Evolutionary conservation across 768 basidiomycete species (phyloP).

Genomic region (Calocera cornea): DNA sequence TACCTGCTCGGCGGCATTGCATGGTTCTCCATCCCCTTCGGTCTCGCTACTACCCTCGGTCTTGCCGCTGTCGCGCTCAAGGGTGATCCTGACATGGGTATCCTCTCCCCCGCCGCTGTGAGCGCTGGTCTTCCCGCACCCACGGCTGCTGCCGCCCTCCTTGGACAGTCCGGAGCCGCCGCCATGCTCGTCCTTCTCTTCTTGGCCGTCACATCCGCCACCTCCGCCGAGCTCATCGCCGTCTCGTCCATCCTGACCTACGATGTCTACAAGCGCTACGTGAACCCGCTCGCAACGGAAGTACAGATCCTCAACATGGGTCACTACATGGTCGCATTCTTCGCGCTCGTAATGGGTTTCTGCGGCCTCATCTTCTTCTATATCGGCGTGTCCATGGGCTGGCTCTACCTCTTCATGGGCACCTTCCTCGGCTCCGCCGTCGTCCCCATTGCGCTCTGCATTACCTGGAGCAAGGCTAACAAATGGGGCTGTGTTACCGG

Average conservation of each 20-base stretch:
- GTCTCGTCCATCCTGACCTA: constrained; percentile 74
- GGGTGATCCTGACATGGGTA: constrained; percentile 33
- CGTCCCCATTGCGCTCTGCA: constrained; percentile 70
- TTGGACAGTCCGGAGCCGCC: constrained; percentile 67
- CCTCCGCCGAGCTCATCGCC: constrained; percentile 82
- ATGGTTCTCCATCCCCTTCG: constrained; percentile 84
- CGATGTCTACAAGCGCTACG: constrained; percentile 72
- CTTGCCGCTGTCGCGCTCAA: constrained; percentile 73
- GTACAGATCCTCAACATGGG: constrained; percentile 53
- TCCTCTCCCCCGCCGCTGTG: constrained; percentile 47
- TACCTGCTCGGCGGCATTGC: constrained; percentile 80
- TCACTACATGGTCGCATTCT: constrained; percentile 53
- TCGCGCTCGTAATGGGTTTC: constrained; percentile 67
- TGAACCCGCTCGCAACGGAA: constrained; percentile 72
- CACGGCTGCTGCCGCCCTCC: constrained; percentile 66
- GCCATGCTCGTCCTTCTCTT: constrained; percentile 71
- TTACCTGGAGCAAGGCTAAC: constrained; percentile 78
- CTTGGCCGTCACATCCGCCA: constrained; percentile 64
- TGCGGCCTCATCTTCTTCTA: constrained; percentile 77
- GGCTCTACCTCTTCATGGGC: constrained; percentile 80
- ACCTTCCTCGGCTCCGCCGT: constrained; percentile 75
- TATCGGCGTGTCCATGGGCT: constrained; percentile 85
- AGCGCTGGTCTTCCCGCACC: constrained; percentile 79
- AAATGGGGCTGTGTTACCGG: constrained; percentile 73
- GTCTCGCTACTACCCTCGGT: constrained; percentile 74